A percentile compares a stretch with the other conserved stretches of the same genome.
Conservation (phyloP, 257 asterid species). For the Nicotiana paniculata region DNA sequence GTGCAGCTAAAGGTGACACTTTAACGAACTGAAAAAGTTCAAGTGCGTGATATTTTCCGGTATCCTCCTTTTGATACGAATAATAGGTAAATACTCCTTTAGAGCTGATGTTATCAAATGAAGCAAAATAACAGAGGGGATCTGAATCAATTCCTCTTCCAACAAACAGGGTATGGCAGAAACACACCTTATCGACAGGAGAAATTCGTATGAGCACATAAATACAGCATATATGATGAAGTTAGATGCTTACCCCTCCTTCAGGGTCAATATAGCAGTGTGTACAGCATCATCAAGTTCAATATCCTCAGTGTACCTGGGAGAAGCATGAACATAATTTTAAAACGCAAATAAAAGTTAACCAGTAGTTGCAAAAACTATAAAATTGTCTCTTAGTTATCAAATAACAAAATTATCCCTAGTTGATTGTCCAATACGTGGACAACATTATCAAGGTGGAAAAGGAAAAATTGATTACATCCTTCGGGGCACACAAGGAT, state of each 20-base stretch:
- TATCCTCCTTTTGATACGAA: background rate
- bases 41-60: background rate
- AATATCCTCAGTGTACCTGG: slow-evolving; percentile 94
- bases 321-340: background rate
- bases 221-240: background rate
- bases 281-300: slow-evolving; percentile 99
- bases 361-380: background rate
- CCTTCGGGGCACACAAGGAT: background rate
- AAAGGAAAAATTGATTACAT: background rate
- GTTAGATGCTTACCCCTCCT: slow-evolving; percentile 73
- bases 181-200: background rate
- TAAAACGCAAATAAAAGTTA: background rate
- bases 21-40: background rate
- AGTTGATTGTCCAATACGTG: background rate
- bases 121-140: background rate
- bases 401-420: background rate
- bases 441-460: background rate
- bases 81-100: background rate
- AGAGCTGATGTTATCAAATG: background rate
- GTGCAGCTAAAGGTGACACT: background rate
- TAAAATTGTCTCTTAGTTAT: background rate
- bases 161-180: background rate
- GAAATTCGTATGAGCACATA: background rate
- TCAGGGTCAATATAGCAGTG: slow-evolving; percentile 93
- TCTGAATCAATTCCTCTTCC: background rate